phyloP scores from a whole-genome alignment of 495 filamentous ascomycete species.

The Hypomontagnella monticulosa region DNA sequence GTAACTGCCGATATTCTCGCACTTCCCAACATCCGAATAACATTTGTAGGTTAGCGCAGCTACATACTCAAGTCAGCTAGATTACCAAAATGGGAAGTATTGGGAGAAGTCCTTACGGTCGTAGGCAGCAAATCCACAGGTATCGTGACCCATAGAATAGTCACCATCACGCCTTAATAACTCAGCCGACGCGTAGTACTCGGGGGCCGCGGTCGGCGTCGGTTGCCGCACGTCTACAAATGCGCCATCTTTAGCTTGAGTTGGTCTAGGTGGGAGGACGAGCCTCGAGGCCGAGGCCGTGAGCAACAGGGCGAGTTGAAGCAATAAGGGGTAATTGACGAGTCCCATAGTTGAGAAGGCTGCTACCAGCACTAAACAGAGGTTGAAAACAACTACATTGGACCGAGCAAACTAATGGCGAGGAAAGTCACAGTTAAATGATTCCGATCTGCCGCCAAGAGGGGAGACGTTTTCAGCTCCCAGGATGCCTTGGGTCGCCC shows the following conservation, averaged over 20 bases:
- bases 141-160: conserved; percentile 34
- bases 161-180: conserved; percentile 24
- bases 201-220: conserved; percentile 24
- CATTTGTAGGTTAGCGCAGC: conserved; percentile 30
- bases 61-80: conserved; percentile 13
- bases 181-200: conserved; percentile 24
- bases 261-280: conserved; percentile 10
- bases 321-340: conserved; percentile 4
- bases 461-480: conserved; percentile 15
- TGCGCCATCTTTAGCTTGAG: conserved; percentile 27
- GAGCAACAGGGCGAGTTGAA: conserved; percentile 16
- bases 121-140: conserved; percentile 31
- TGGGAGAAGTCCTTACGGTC: conserved; percentile 12
- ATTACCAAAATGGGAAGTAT: neutral
- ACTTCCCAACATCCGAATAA: conserved; percentile 25
- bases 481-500: neutral
- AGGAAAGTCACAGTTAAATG: neutral
- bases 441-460: conserved; percentile 23
- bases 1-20: conserved; percentile 31
- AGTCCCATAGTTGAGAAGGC: conserved; percentile 9
- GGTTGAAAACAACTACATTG: neutral
- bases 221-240: conserved; percentile 9
- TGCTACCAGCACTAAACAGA: neutral
- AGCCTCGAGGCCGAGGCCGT: conserved; percentile 24
- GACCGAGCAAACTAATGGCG: neutral